Percentiles rank a stretch among this genome's conserved stretches.
These are phyloP conservation scores for Dactylellina cionopaga DNA, from an alignment of 2,329 filamentous ascomycete species.

Conservation along the genomic window DNA sequence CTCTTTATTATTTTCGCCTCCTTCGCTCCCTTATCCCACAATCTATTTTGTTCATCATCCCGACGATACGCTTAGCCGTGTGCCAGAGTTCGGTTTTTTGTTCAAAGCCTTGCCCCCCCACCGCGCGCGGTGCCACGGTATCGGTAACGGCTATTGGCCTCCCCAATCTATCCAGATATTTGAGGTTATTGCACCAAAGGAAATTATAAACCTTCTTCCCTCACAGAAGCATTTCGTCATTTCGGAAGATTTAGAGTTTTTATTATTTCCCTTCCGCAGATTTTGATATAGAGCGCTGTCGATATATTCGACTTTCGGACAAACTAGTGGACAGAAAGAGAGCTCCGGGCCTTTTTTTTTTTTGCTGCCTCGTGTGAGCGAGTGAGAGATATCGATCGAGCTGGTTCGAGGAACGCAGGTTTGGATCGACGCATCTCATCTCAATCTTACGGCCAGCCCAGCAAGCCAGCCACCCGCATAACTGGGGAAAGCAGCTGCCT, in stretches of 20 bases:
- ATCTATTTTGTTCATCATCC: slow-evolving; percentile 24
- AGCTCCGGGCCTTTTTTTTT: background rate
- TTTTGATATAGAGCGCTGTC: background rate
- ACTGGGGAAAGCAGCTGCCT: slow-evolving; percentile 33
- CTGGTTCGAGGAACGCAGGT: slow-evolving; percentile 1
- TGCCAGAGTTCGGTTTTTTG: slow-evolving; percentile 1
- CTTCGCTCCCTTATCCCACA: background rate
- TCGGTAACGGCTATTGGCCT: slow-evolving; percentile 7
- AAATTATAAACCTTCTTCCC: too few species aligned
- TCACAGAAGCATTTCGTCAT: too few species aligned
- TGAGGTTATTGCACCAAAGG: too few species aligned
- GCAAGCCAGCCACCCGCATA: slow-evolving; percentile 30
- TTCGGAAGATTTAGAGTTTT: too few species aligned
- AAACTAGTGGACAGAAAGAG: background rate
- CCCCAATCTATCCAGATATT: too few species aligned
- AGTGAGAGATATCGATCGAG: background rate
- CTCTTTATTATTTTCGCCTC: slow-evolving; percentile 15
- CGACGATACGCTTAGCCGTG: slow-evolving; percentile 17
- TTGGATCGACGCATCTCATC: slow-evolving; percentile 36
- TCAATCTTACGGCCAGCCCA: slow-evolving; percentile 31
- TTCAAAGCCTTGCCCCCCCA: background rate
- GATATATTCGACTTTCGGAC: background rate
- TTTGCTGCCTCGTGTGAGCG: background rate
- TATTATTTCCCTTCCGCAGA: too few species aligned
- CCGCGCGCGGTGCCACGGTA: slow-evolving; percentile 43